phyloP scores from a whole-genome alignment of 2,329 filamentous ascomycete genomes.

The Fusarium longipes region DNA sequence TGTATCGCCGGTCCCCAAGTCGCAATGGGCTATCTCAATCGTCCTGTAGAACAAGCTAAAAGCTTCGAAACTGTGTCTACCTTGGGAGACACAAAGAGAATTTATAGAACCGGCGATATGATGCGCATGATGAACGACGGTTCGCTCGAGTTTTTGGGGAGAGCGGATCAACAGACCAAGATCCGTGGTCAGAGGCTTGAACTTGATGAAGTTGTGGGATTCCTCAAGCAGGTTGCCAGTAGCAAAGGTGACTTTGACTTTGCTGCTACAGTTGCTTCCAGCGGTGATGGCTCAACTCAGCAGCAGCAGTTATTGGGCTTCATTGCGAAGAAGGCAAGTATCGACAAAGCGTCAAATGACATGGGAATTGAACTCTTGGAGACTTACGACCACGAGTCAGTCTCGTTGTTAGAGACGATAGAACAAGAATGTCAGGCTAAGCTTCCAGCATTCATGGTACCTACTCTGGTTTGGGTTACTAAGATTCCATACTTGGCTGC shows the following conservation, averaged over 20 bases:
- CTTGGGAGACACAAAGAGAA: not conserved
- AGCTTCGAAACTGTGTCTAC: not conserved
- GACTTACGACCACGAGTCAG: not conserved
- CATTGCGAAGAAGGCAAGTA: not conserved
- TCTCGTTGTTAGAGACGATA: not conserved
- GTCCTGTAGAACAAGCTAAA: conserved; percentile 16
- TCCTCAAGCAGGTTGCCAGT: not conserved
- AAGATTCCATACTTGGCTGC: conserved; percentile 25
- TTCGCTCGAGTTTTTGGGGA: conserved; percentile 14
- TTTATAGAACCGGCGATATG: conserved; percentile 30
- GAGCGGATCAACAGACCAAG: conserved; percentile 27
- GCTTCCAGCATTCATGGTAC: conserved; percentile 28
- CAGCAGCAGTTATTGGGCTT: conserved; percentile 11
- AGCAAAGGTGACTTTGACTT: conserved; percentile 6
- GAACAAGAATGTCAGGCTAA: conserved; percentile 6
- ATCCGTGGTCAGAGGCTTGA: conserved; percentile 29
- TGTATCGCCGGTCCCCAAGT: conserved; percentile 29
- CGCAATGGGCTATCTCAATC: conserved; percentile 19
- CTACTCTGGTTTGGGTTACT: conserved; percentile 6
- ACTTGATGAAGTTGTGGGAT: conserved; percentile 17
- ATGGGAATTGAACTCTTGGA: not conserved
- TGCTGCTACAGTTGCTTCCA: conserved; percentile 21
- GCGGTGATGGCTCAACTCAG: not conserved
- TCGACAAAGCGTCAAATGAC: not conserved
- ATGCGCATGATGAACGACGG: conserved; percentile 35